Conservation (phyloP, 495 filamentous ascomycete species). For the Entonaema liquescens region DNA sequence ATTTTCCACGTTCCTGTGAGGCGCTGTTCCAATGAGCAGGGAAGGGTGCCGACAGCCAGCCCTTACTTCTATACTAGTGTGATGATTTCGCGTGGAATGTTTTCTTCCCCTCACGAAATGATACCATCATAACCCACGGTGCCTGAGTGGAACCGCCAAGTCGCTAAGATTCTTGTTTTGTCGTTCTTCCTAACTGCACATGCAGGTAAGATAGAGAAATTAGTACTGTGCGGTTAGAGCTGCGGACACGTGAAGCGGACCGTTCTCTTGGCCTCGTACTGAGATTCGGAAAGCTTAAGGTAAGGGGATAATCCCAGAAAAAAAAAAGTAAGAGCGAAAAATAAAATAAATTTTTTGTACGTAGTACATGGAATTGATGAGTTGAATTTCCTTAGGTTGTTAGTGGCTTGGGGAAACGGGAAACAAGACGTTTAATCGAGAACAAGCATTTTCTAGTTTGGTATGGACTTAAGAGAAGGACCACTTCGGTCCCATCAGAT, state of each 20-base stretch:
- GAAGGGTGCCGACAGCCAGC: conserved; percentile 6
- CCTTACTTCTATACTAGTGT: not conserved
- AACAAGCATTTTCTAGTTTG: conserved; percentile 22
- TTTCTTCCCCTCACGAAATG: not conserved
- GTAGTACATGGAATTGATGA: not conserved
- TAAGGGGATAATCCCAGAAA: not conserved
- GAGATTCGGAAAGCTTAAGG: not conserved
- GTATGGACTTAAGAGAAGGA: not conserved
- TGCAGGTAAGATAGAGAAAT: not conserved
- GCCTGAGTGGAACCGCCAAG: conserved; percentile 26
- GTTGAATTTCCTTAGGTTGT: too few species aligned
- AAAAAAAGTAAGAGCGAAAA: not conserved
- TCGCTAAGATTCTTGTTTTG: conserved; percentile 11
- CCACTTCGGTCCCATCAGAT: conserved; percentile 9
- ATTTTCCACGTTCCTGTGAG: not conserved
- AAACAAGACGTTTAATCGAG: conserved; percentile 9
- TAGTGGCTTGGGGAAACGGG: conserved; percentile 10
- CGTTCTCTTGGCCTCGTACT: conserved; percentile 4
- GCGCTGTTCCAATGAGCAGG: conserved; percentile 14
- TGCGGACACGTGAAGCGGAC: conserved; percentile 8
- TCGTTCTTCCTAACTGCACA: not conserved
- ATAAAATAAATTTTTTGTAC: not conserved
- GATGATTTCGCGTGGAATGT: conserved; percentile 1
- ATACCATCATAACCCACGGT: not conserved
- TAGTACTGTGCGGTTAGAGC: not conserved